phyloP scores from a whole-genome alignment of 2,329 filamentous ascomycete genomes.

The Cladobotryum protrusum region DNA sequence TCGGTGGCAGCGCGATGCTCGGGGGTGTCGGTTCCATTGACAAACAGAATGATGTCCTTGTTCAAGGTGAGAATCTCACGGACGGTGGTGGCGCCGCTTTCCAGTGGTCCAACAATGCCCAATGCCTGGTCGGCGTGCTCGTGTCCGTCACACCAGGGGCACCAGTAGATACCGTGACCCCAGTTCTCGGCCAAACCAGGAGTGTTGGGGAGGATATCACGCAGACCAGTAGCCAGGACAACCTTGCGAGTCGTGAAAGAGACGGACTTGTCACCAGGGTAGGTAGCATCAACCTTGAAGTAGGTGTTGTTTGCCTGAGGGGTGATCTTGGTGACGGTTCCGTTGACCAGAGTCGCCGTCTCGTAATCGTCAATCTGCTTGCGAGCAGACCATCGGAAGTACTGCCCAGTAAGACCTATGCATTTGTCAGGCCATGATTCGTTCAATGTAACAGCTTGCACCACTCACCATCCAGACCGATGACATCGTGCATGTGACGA shows the following conservation, averaged over 20 bases:
- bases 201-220: conserved; percentile 48
- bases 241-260: conserved; percentile 46
- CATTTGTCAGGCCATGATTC: neutral
- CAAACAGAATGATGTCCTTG: conserved; percentile 49
- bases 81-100: conserved; percentile 37
- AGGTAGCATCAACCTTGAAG: conserved; percentile 36
- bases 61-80: conserved; percentile 51
- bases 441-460: conserved; percentile 7
- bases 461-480: conserved; percentile 50
- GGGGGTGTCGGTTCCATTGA: conserved; percentile 52
- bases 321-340: conserved; percentile 42
- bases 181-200: conserved; percentile 50
- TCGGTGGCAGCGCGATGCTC: conserved; percentile 34
- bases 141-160: conserved; percentile 58
- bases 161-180: conserved; percentile 57
- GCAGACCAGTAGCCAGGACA: conserved; percentile 51
- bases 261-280: conserved; percentile 15
- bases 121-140: conserved; percentile 55
- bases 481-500: conserved; percentile 54
- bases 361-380: conserved; percentile 45
- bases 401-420: conserved; percentile 47
- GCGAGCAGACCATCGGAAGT: conserved; percentile 49
- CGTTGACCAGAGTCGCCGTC: conserved; percentile 45
- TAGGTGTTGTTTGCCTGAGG: conserved; percentile 33
- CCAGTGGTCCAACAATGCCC: conserved; percentile 44